These are phyloP conservation scores for Stephanodiscus triporus DNA, from an alignment of 108 stramenopile genomes.

Conservation along the genomic window DNA sequence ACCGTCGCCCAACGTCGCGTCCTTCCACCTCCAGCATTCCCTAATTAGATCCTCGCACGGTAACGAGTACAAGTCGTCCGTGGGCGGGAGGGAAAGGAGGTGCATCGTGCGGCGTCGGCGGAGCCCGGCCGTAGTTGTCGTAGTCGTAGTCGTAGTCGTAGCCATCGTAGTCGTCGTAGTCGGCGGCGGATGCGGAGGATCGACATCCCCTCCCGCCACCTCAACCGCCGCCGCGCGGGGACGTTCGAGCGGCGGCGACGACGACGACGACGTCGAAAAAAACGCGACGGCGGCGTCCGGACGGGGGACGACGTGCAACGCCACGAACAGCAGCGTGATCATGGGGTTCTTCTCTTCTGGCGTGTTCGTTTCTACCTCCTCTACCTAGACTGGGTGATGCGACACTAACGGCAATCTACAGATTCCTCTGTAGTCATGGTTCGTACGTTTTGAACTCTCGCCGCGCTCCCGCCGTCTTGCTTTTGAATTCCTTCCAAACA, in stretches of 20 bases:
- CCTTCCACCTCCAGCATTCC: conserved; percentile 83
- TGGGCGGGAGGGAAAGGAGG: conserved; percentile 42
- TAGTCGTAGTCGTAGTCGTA: background rate
- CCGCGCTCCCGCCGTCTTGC: no score
- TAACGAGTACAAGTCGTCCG: conserved; percentile 22
- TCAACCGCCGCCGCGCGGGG: background rate
- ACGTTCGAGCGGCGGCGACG: background rate
- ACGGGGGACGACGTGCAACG: background rate
- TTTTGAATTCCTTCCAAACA: no score
- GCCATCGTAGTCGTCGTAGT: background rate
- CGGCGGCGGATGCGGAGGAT: background rate
- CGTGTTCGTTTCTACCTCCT: no score
- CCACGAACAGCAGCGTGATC: background rate
- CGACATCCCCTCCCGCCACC: background rate
- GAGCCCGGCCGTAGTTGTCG: no score
- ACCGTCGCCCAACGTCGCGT: conserved; percentile 75
- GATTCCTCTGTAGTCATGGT: background rate
- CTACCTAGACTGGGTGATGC: no score
- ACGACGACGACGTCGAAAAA: background rate
- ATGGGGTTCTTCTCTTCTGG: no score
- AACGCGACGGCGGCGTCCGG: no score
- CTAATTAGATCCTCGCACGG: conserved; percentile 47
- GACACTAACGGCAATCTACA: no score
- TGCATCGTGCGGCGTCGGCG: conserved; percentile 16
- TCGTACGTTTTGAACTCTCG: no score